phyloP scores from a whole-genome alignment of 495 filamentous ascomycete genomes.

The Penicillium coprophilum region DNA sequence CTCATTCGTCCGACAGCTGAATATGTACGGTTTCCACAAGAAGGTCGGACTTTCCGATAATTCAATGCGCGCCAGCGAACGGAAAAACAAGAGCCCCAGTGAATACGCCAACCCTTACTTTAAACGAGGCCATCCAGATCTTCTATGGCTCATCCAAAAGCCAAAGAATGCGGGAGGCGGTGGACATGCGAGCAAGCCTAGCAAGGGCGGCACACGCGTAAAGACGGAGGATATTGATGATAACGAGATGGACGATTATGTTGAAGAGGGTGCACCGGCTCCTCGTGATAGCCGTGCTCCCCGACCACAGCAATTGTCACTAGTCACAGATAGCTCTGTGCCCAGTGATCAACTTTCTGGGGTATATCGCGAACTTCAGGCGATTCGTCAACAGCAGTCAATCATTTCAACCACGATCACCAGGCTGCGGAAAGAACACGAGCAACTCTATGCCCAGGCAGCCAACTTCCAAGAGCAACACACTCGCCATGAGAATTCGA shows the following conservation, averaged over 20 bases:
- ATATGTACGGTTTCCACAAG: conserved; percentile 99
- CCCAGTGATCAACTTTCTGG: conserved; percentile 76
- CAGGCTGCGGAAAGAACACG: conserved; percentile 78
- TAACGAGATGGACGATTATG: conserved; percentile 69
- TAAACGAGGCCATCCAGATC: conserved; percentile 84
- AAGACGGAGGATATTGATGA: conserved; percentile 71
- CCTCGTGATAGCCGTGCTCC: conserved; percentile 37
- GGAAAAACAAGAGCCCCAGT: conserved; percentile 95
- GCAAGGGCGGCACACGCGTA: conserved; percentile 51
- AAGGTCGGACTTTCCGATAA: conserved; percentile 95
- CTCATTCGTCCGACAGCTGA: conserved; percentile 95
- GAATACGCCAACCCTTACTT: conserved; percentile 98
- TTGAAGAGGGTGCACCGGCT: conserved; percentile 40
- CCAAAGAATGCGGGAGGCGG: conserved; percentile 65
- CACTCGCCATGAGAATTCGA: conserved; percentile 94
- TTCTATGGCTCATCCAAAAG: conserved; percentile 98
- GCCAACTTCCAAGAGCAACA: conserved; percentile 87
- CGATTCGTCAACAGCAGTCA: conserved; percentile 79
- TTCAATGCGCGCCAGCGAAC: conserved; percentile 94
- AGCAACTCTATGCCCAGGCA: conserved; percentile 85
- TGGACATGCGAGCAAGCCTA: conserved; percentile 47
- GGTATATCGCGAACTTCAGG: conserved; percentile 75
- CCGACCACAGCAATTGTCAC: conserved; percentile 42
- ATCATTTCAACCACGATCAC: conserved; percentile 77
- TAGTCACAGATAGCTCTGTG: conserved; percentile 46